Evolutionary conservation across 2,329 filamentous ascomycete genomes (phyloP).

Genomic region (Alternaria infectoria): DNA sequence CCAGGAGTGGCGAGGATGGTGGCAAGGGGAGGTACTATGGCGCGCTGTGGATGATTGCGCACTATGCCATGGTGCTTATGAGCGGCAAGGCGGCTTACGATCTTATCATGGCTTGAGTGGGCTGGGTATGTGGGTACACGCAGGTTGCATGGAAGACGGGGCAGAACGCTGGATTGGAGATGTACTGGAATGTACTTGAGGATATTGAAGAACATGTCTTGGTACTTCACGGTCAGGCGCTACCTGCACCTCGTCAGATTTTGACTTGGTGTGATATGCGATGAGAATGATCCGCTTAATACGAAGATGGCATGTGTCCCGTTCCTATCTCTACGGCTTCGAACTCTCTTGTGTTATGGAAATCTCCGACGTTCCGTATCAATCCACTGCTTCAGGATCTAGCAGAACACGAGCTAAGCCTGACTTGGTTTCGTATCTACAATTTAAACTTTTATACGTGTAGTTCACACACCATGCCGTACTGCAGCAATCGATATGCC

Average conservation of each 20-base stretch:
- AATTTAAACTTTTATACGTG: background rate
- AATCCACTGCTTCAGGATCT: background rate
- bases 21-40: slow-evolving; percentile 55
- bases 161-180: background rate
- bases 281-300: background rate
- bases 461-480: background rate
- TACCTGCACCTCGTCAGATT: background rate
- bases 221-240: background rate
- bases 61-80: slow-evolving; percentile 38
- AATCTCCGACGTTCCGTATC: background rate
- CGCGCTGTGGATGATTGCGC: slow-evolving; percentile 38
- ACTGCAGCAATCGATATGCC: background rate
- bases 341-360: background rate
- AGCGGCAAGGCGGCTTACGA: slow-evolving; percentile 35
- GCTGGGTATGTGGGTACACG: background rate
- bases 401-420: background rate
- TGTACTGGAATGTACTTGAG: background rate
- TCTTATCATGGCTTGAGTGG: slow-evolving; percentile 21
- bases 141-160: background rate
- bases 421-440: background rate
- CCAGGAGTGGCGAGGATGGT: slow-evolving; percentile 43
- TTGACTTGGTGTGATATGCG: background rate
- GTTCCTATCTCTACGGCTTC: background rate
- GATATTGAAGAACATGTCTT: background rate
- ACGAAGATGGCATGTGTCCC: background rate